A percentile compares a stretch with the other conserved stretches of the same genome.
Conservation (phyloP, 2,329 filamentous ascomycete genomes). For the Penicillium sp. region DNA sequence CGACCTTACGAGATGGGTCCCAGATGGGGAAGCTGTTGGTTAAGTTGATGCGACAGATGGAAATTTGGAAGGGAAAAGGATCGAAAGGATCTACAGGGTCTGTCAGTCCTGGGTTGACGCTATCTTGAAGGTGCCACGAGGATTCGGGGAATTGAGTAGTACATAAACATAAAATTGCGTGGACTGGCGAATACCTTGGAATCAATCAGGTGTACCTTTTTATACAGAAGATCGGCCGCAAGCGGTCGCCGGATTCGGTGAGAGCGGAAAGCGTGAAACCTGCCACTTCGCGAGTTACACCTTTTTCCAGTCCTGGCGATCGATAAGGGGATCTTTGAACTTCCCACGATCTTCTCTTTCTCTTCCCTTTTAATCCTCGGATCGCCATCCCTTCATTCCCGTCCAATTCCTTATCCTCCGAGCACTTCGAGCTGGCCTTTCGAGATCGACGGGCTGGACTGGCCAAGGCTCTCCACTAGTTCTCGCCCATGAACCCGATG, state of each 20-base stretch:
- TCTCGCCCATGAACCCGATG: conserved; percentile 24
- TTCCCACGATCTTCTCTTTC: not conserved
- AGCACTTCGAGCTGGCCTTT: conserved; percentile 8
- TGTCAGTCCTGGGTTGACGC: conserved; percentile 20
- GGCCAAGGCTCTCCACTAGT: conserved; percentile 1
- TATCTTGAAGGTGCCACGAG: conserved; percentile 2
- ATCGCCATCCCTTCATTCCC: conserved; percentile 1
- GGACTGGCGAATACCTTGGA: not conserved
- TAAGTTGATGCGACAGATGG: conserved; percentile 30
- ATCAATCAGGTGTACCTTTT: not conserved
- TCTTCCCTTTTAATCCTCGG: conserved; percentile 1
- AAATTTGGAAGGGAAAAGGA: conserved; percentile 26
- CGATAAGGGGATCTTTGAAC: not conserved
- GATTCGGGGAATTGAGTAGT: not conserved
- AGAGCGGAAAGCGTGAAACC: not conserved
- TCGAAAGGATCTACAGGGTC: conserved; percentile 29
- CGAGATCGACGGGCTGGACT: conserved; percentile 4
- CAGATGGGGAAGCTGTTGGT: conserved; percentile 28
- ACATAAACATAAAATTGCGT: not conserved
- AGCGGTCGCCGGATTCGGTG: conserved; percentile 24
- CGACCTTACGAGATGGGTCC: conserved; percentile 25
- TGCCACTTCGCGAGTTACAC: not conserved
- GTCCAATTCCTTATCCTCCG: not conserved
- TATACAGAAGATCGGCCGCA: conserved; percentile 10
- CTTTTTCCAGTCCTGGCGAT: not conserved